Evolutionary conservation across 495 filamentous ascomycete genomes (phyloP).

Genomic region (Evernia prunastri): DNA sequence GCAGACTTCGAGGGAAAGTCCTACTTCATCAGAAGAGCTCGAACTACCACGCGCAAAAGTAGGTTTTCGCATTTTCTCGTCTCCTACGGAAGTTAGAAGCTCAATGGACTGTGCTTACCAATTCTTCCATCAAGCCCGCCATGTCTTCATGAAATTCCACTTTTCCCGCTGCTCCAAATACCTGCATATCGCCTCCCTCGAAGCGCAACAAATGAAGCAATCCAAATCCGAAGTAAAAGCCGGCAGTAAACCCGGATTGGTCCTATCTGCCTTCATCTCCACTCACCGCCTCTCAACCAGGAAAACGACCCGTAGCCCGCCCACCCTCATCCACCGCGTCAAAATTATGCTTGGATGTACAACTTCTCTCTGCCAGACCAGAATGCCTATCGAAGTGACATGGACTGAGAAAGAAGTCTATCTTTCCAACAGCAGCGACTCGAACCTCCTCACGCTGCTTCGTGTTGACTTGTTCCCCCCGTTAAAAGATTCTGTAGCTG

Average conservation of each 20-base stretch:
- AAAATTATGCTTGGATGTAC: constrained; percentile 14
- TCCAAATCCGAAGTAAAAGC: not conserved
- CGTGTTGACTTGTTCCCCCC: constrained; percentile 7
- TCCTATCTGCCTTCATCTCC: constrained; percentile 11
- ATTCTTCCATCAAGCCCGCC: not conserved
- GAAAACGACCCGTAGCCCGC: constrained; percentile 19
- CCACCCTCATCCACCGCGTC: constrained; percentile 16
- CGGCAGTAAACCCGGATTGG: not conserved
- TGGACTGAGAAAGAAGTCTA: constrained; percentile 16
- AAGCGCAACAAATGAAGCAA: constrained; percentile 1
- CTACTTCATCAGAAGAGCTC: constrained; percentile 12
- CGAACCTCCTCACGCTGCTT: not conserved
- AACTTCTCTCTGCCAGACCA: not conserved
- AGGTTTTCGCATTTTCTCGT: not conserved
- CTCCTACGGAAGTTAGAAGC: not conserved
- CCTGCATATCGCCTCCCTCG: constrained; percentile 17
- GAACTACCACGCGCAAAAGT: constrained; percentile 10
- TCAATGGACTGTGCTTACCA: not conserved
- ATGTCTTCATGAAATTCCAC: constrained; percentile 16
- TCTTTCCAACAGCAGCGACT: constrained; percentile 18
- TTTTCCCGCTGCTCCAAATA: constrained; percentile 12
- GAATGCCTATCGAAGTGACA: constrained; percentile 11
- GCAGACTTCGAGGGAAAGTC: constrained; percentile 9
- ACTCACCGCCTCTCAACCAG: constrained; percentile 17
- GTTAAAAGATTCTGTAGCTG: not conserved